Evolutionary conservation across 2,329 filamentous ascomycete species (phyloP).

Genomic region (Chaetomium globosum): DNA sequence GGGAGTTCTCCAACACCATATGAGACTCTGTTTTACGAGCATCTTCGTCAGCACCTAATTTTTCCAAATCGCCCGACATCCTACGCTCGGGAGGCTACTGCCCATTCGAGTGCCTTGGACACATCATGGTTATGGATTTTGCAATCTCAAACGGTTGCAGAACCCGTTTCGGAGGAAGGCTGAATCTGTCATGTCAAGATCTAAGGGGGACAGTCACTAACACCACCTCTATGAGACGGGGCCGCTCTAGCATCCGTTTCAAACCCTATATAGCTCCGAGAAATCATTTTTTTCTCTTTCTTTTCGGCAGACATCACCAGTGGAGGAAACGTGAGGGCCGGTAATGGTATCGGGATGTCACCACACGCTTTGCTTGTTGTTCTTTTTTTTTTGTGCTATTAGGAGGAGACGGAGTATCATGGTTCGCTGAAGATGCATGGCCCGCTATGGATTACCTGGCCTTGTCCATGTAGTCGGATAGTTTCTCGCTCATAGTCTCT

Average conservation of each 20-base stretch:
- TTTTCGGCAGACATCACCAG: conserved; percentile 22
- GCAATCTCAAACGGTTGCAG: conserved; percentile 39
- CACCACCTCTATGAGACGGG: conserved; percentile 29
- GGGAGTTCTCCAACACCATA: conserved; percentile 40
- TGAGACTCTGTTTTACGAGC: conserved; percentile 42
- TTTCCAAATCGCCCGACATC: conserved; percentile 45
- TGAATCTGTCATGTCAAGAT: conserved; percentile 36
- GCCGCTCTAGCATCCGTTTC: conserved; percentile 29
- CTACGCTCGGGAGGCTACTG: conserved; percentile 46
- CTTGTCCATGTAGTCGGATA: conserved; percentile 38
- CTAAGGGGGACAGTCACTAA: conserved; percentile 35
- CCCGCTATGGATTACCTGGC: conserved; percentile 36
- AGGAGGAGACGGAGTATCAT: conserved; percentile 20
- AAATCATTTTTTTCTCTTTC: conserved; percentile 29
- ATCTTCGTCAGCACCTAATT: conserved; percentile 45
- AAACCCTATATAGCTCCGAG: conserved; percentile 35
- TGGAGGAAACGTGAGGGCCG: conserved; percentile 7
- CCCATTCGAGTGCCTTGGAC: conserved; percentile 45
- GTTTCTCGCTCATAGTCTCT: conserved; percentile 37
- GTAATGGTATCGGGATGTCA: conserved; percentile 19
- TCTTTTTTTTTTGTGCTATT: conserved; percentile 31
- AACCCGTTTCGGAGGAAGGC: conserved; percentile 29
- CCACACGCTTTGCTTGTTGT: conserved; percentile 23
- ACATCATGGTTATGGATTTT: conserved; percentile 46
- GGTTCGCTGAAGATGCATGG: conserved; percentile 34